A percentile compares a stretch with the other conserved stretches of the same genome.
These are phyloP conservation scores for Trichoderma virens DNA, from an alignment of 495 filamentous ascomycete genomes.

Conservation along the genomic window DNA sequence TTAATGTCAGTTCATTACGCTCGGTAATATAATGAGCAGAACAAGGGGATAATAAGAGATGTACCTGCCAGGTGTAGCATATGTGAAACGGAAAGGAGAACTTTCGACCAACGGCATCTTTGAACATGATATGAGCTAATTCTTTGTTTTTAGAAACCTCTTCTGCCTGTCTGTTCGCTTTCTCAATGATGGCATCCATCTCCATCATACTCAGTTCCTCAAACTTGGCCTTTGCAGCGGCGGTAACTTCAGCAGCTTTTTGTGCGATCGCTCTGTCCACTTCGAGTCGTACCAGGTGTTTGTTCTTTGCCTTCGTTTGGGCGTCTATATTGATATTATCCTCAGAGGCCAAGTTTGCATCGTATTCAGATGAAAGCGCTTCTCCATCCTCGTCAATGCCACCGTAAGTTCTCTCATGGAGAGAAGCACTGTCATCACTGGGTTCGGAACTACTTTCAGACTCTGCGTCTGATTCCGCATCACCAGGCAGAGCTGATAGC, in stretches of 20 bases:
- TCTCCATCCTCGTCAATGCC: not conserved
- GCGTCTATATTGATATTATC: no score
- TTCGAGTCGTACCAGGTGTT: slow-evolving; percentile 25
- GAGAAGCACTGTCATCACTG: not conserved
- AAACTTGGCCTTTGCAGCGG: slow-evolving; percentile 22
- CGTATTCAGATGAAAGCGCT: no score
- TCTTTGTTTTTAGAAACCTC: slow-evolving; percentile 41
- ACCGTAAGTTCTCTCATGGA: not conserved
- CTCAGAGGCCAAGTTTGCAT: no score
- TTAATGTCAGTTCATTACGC: slow-evolving; percentile 13
- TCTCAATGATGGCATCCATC: slow-evolving; percentile 28
- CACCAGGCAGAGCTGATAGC: slow-evolving; percentile 14
- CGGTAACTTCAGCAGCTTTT: slow-evolving; percentile 19
- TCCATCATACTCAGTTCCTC: slow-evolving; percentile 40
- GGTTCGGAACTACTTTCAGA: not conserved
- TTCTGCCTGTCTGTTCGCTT: slow-evolving; percentile 43
- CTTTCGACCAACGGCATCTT: slow-evolving; percentile 78
- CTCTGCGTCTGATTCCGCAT: not conserved
- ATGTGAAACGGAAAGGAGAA: slow-evolving; percentile 79
- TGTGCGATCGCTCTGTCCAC: slow-evolving; percentile 13
- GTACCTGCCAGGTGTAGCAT: slow-evolving; percentile 73
- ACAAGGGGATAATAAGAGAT: no score
- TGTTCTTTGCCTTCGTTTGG: slow-evolving; percentile 24
- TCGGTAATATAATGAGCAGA: no score
- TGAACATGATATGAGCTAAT: slow-evolving; percentile 61